Conservation (phyloP, 495 filamentous ascomycete species). For the Penicillium odoratum region DNA sequence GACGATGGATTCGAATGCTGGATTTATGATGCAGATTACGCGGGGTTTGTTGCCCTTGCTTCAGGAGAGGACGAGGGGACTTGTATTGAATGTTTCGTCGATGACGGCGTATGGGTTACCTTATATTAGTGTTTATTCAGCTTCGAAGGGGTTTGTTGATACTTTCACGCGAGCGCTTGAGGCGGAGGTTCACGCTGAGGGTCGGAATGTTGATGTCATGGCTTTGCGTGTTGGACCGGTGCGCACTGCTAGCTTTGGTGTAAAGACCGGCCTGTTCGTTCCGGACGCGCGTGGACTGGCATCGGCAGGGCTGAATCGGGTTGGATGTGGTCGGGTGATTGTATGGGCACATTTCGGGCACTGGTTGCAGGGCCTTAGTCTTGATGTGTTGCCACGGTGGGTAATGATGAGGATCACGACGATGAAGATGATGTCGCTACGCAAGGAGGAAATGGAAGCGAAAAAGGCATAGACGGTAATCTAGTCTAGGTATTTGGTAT, state of each 20-base stretch:
- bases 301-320: constrained; percentile 28
- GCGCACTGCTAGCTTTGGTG: constrained; percentile 21
- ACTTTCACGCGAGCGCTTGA: constrained; percentile 31
- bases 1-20: constrained; percentile 37
- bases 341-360: constrained; percentile 34
- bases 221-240: constrained; percentile 30
- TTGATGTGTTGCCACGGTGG: constrained; percentile 25
- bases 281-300: constrained; percentile 26
- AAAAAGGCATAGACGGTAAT: constrained; percentile 16
- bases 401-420: constrained; percentile 21
- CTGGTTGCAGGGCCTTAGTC: constrained; percentile 23
- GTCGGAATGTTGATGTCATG: constrained; percentile 29
- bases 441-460: constrained; percentile 4
- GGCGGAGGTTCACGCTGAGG: constrained; percentile 31
- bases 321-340: constrained; percentile 29
- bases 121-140: constrained; percentile 35
- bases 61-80: constrained; percentile 23
- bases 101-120: constrained; percentile 34
- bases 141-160: constrained; percentile 40
- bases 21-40: constrained; percentile 45
- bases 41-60: constrained; percentile 37
- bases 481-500: constrained; percentile 5
- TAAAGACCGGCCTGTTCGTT: constrained; percentile 21
- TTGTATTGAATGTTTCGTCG: constrained; percentile 48
- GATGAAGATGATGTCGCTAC: constrained; percentile 15